phyloP scores from a whole-genome alignment of 768 basidiomycete species.

The Inosperma sp. region DNA sequence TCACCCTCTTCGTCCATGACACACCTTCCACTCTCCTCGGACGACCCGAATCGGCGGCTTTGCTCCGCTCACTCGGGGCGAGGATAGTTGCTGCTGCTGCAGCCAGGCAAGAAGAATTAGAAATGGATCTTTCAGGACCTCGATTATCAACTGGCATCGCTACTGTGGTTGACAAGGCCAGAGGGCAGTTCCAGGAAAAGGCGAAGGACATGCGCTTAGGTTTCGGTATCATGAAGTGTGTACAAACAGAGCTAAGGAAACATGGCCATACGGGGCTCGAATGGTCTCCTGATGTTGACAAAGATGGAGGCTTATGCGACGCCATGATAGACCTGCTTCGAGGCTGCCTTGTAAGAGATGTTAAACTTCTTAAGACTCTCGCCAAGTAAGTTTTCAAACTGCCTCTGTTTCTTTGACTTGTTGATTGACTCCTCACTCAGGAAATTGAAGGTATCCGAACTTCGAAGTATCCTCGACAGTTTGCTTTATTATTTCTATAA shows the following conservation, averaged over 20 bases:
- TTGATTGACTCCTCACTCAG: conserved; percentile 14
- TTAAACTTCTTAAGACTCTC: conserved; percentile 43
- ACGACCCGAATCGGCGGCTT: conserved; percentile 9
- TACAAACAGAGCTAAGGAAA: conserved; percentile 41
- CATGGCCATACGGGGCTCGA: conserved; percentile 41
- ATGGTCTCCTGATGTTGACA: conserved; percentile 23
- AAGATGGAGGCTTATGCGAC: conserved; percentile 26
- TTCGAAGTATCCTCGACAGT: conserved; percentile 35
- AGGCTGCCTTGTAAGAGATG: conserved; percentile 40
- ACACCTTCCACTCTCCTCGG: conserved; percentile 21
- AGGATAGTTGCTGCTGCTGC: background rate
- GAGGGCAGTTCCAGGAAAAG: conserved; percentile 17
- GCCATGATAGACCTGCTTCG: conserved; percentile 44
- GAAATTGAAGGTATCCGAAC: conserved; percentile 37
- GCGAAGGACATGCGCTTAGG: conserved; percentile 37
- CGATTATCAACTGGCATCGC: conserved; percentile 29
- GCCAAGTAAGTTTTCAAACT: conserved; percentile 38
- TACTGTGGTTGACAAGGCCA: conserved; percentile 34
- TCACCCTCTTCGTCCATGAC: conserved; percentile 40
- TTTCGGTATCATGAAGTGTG: conserved; percentile 41
- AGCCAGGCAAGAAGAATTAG: background rate
- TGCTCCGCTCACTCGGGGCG: conserved; percentile 14
- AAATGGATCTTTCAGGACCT: background rate
- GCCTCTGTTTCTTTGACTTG: background rate
- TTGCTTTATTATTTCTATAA: conserved; percentile 27